Evolutionary conservation across 2,329 filamentous ascomycete genomes (phyloP), one percentile per base, ranked within the genome.

Genomic region (Sclerotinia sclerotiorum): DNA sequence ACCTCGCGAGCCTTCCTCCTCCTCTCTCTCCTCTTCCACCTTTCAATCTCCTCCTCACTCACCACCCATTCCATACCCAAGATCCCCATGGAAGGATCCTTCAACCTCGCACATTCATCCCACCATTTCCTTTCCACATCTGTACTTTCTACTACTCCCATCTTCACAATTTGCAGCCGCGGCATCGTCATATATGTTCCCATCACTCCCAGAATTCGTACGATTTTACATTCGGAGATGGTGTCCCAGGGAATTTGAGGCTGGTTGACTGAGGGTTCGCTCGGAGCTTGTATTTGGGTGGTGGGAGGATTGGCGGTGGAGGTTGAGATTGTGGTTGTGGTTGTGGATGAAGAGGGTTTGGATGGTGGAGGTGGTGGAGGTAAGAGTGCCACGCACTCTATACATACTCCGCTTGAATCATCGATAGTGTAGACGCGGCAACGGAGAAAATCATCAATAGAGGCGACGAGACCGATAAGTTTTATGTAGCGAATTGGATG

Each of bases 401-500:
- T 84, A 68, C 84, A 87, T 32, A 78, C 78, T 19, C 88, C 88
- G 71, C 85, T 88, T 76, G 87, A 86, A 77, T 90, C 88, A 73
- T 90, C 88, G n/a, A 90, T 77, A 2, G 84, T 88, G 73, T 84
- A 87, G 52, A 85, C 79, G 56, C 80, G 81, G 48, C 80, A 80
- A 48, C 78, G 79, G 48, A 74, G 71, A 68, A 81, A 84, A 29
- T 87, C 82, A 71, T 87, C 84, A 48, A 87, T 79, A 17, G 85
- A 86, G 67, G 93, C 88, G 29, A 94, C 84, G 11, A 93, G 79
- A 42, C 92, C 92, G 10, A 88, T 84, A 44, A 94, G 78, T 70
- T 89, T 88, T 65, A 91, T 85, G 86, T 89, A 94, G 83, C 88
- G 87, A 73, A 94, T 87, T 0, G 91, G 91, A 72, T 94, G 87